These are phyloP conservation scores for Akanthomyces muscarius DNA, from an alignment of 2,329 filamentous ascomycete species.

Conservation along the genomic window DNA sequence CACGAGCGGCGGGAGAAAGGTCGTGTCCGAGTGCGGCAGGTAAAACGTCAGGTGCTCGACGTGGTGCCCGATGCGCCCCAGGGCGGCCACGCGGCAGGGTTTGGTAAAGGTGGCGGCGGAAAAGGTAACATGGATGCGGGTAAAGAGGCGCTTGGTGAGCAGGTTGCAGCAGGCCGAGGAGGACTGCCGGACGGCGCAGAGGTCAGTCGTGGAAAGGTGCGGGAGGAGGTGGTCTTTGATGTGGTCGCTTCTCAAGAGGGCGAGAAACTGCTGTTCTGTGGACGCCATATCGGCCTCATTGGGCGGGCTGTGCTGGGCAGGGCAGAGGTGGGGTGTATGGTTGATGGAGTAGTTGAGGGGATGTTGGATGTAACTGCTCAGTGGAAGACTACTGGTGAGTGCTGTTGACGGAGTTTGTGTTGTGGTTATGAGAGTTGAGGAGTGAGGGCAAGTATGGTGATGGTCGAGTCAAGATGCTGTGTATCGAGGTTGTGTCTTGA, in stretches of 20 bases:
- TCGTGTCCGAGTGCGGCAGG: conserved; percentile 71
- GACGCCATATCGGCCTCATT: conserved; percentile 53
- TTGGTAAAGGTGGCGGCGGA: conserved; percentile 72
- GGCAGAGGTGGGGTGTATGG: neutral
- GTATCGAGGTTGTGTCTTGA: neutral
- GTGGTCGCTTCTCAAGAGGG: conserved; percentile 50
- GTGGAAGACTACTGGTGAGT: neutral
- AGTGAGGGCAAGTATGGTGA: neutral
- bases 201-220: conserved; percentile 46
- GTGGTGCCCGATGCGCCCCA: conserved; percentile 73
- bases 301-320: conserved; percentile 23
- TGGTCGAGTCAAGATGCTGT: neutral
- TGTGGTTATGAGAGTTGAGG: neutral
- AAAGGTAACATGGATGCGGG: conserved; percentile 66
- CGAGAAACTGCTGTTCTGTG: conserved; percentile 47
- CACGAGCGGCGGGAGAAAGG: conserved; percentile 79
- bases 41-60: conserved; percentile 74
- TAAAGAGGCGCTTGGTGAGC: conserved; percentile 66
- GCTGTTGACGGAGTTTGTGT: neutral
- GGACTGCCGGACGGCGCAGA: conserved; percentile 60
- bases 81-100: conserved; percentile 65
- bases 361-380: neutral
- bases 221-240: conserved; percentile 50
- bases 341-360: neutral
- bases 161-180: conserved; percentile 68